phyloP scores from a whole-genome alignment of 495 filamentous ascomycete species.

The Venustampulla echinocandica region DNA sequence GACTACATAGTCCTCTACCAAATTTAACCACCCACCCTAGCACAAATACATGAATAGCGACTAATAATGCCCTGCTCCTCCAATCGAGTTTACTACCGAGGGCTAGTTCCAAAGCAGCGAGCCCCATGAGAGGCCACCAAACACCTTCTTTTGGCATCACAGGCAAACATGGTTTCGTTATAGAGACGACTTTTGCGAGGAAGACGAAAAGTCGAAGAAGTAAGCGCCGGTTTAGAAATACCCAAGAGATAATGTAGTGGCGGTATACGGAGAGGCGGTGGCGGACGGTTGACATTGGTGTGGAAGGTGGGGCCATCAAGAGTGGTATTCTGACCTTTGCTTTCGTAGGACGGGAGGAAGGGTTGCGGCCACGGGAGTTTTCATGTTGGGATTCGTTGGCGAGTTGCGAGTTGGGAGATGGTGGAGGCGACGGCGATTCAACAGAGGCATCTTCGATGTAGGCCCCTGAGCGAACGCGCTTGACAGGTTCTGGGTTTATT shows the following conservation, averaged over 20 bases:
- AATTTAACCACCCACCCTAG: background rate
- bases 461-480: conserved; percentile 20
- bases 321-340: conserved; percentile 27
- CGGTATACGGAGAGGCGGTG: conserved; percentile 24
- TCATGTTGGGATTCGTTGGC: conserved; percentile 20
- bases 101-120: conserved; percentile 46
- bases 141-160: conserved; percentile 49
- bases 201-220: conserved; percentile 40
- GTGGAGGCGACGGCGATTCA: conserved; percentile 22
- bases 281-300: conserved; percentile 29
- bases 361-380: conserved; percentile 23
- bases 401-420: conserved; percentile 21
- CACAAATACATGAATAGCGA: background rate
- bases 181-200: conserved; percentile 44
- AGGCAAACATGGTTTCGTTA: conserved; percentile 52
- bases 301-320: conserved; percentile 51
- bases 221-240: conserved; percentile 17
- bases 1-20: background rate
- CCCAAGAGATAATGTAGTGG: conserved; percentile 24
- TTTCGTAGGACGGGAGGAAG: conserved; percentile 19
- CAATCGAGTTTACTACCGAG: conserved; percentile 12
- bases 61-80: conserved; percentile 4
- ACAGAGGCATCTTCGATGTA: conserved; percentile 18
- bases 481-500: conserved; percentile 9
- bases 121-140: conserved; percentile 49